A percentile compares a stretch with the other conserved stretches of the same genome.
These are phyloP conservation scores for Saksenaea oblongispora DNA, from an alignment of 371 early-diverging fungal species.

Conservation along the genomic window DNA sequence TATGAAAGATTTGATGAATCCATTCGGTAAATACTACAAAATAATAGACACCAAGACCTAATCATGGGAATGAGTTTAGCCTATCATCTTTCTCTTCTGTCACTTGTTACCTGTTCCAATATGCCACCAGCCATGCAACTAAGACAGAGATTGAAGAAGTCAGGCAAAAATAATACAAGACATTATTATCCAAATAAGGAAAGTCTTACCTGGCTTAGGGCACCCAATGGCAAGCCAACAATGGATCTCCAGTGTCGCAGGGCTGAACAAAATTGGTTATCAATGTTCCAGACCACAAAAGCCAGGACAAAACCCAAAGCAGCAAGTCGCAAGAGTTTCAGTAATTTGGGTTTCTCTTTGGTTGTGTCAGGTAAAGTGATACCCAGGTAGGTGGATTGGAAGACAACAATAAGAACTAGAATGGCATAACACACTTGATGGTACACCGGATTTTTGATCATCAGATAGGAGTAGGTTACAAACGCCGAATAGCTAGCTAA, in stretches of 20 bases:
- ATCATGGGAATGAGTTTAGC: background rate
- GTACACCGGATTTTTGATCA: slow-evolving; percentile 71
- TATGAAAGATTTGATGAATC: slow-evolving; percentile 27
- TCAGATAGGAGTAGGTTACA: slow-evolving; percentile 67
- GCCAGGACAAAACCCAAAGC: slow-evolving; percentile 55
- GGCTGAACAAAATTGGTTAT: slow-evolving; percentile 67
- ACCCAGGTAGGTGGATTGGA: slow-evolving; percentile 44
- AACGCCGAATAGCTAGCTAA: slow-evolving; percentile 54
- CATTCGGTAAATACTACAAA: slow-evolving; percentile 44
- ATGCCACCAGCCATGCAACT: slow-evolving; percentile 90
- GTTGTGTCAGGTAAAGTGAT: slow-evolving; percentile 29
- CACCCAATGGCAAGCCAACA: slow-evolving; percentile 56
- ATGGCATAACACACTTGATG: slow-evolving; percentile 74
- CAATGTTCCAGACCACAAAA: slow-evolving; percentile 80
- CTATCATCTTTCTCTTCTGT: background rate
- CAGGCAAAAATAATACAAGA: background rate
- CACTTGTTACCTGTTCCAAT: slow-evolving; percentile 45
- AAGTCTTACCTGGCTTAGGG: slow-evolving; percentile 44
- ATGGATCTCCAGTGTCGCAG: slow-evolving; percentile 51
- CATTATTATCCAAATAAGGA: background rate
- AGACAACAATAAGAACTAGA: slow-evolving; percentile 49
- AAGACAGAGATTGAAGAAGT: too few relatives aligned
- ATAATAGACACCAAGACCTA: slow-evolving; percentile 42
- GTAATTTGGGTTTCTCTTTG: slow-evolving; percentile 35
- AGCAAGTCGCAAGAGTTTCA: slow-evolving; percentile 32